Evolutionary conservation across 257 asterid genomes (phyloP), one percentile per base, ranked within the genome.

Genomic region (Nicotiana obtusifolia): DNA sequence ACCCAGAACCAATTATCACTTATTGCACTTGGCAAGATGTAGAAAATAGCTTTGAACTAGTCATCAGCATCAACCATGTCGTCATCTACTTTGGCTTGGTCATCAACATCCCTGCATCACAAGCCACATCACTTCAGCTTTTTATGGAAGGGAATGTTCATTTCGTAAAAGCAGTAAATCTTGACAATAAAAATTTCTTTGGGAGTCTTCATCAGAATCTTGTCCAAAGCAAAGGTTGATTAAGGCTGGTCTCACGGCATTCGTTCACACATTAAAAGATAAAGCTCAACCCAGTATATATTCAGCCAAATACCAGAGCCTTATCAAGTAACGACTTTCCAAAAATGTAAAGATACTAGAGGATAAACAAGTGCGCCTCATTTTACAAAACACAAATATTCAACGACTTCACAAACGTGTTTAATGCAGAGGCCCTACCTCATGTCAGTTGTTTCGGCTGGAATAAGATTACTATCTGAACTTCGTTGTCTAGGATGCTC

Each of bases 401-500:
- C 24, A 30, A 16, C 5, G 16, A 47, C 37, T 73, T 24, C 24
- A 24, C 60, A 24, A 22, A 44, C n/a, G 79, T n/a, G 22, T 15
- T 69, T 20, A 3, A 41, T 41, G 15, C 41, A 47, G 73, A 68
- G 56, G 80, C 57, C 86, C 31, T 87, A 93, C 98, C 95, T 92
- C 86, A 71, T 71, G 83, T 87, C 84, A 82, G 89, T 59, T 81
- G 85, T 86, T 64, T 79, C 80, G 64, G 78, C 85, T 37, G 73
- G 84, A 41, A 86, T 79, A 77, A 81, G 77, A 73, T 85, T 90
- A 13, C 84, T 82, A 71, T 84, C 83, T 82, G 88, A 64, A 86
- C 91, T 92, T 84, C 91, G 86, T 17, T 52, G 81, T 11, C 81
- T 78, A 84, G 87, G 88, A 82, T 86, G 89, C 81, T 83, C 93